A percentile compares a stretch with the other conserved stretches of the same genome.
phyloP scores from a whole-genome alignment of 345 rosid species.

The Toxicodendron radicans region DNA sequence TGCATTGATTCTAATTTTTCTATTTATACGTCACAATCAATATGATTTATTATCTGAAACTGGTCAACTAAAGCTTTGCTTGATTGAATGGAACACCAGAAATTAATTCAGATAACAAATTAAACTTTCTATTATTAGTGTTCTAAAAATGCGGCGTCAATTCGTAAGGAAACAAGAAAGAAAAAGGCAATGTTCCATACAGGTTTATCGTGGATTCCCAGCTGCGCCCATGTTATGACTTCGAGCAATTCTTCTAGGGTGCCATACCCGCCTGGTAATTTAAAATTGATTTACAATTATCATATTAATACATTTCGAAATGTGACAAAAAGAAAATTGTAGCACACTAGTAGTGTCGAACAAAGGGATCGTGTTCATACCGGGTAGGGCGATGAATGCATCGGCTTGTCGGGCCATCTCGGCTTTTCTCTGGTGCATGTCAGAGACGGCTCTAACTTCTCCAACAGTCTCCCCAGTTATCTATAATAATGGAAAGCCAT shows the following conservation, averaged over 20 bases:
- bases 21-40: neutral
- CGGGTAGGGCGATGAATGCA: slow-evolving; percentile 95
- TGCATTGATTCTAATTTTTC: slow-evolving; percentile 33
- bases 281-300: neutral
- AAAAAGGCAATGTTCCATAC: slow-evolving; percentile 39
- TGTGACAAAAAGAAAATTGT: neutral
- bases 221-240: slow-evolving; percentile 98
- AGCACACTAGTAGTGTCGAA: neutral
- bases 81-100: neutral
- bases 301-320: too few species aligned
- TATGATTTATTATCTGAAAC: slow-evolving; percentile 18
- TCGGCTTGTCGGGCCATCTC: slow-evolving; percentile 97
- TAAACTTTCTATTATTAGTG: too few species aligned
- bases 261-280: slow-evolving; percentile 80
- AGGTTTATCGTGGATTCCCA: slow-evolving; percentile 91
- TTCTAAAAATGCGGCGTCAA: too few species aligned
- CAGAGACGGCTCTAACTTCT: slow-evolving; percentile 85
- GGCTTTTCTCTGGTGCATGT: slow-evolving; percentile 95
- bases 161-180: neutral
- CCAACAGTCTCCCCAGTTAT: slow-evolving; percentile 83
- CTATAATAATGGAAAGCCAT: slow-evolving; percentile 30
- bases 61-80: slow-evolving; percentile 16
- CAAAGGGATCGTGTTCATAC: slow-evolving; percentile 26
- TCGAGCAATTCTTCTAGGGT: slow-evolving; percentile 93
- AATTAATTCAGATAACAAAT: too few species aligned